A percentile compares a stretch with the other conserved stretches of the same genome.
Evolutionary conservation across 106 monocot species (phyloP).

Genomic region (Dactylorhiza incarnata): DNA sequence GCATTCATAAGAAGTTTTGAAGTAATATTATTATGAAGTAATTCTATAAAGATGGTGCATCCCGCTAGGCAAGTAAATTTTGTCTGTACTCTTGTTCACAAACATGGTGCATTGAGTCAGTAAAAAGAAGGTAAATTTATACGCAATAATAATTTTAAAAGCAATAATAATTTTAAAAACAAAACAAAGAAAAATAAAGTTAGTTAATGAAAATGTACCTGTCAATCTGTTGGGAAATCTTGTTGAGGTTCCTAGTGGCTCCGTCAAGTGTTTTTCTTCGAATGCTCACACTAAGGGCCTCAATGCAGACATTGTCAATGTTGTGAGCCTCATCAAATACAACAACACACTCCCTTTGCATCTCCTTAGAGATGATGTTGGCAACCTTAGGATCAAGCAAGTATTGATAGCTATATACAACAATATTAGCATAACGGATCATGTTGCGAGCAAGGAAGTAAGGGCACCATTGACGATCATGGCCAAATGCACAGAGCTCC

Average conservation of each 20-base stretch:
- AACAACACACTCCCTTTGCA: constrained; percentile 88
- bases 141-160: background rate
- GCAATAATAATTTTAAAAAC: background rate
- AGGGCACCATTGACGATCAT: constrained; percentile 67
- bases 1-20: background rate
- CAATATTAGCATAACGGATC: constrained; percentile 78
- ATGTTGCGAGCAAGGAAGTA: constrained; percentile 84
- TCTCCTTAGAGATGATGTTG: constrained; percentile 85
- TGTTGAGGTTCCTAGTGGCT: constrained; percentile 69
- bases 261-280: constrained; percentile 87
- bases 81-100: background rate
- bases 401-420: constrained; percentile 97
- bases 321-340: constrained; percentile 99
- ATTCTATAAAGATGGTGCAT: background rate
- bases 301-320: constrained; percentile 98
- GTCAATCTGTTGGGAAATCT: constrained; percentile 79
- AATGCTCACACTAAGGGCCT: constrained; percentile 88
- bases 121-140: background rate
- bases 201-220: constrained; percentile 29
- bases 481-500: constrained; percentile 60
- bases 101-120: background rate
- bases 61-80: background rate
- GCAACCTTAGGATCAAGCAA: constrained; percentile 95
- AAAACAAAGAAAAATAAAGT: background rate
- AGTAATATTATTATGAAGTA: constrained; percentile 7